A percentile compares a stretch with the other conserved stretches of the same genome.
phyloP scores from a whole-genome alignment of 2,329 filamentous ascomycete species.

The Ophiostoma novo-ulmi region DNA sequence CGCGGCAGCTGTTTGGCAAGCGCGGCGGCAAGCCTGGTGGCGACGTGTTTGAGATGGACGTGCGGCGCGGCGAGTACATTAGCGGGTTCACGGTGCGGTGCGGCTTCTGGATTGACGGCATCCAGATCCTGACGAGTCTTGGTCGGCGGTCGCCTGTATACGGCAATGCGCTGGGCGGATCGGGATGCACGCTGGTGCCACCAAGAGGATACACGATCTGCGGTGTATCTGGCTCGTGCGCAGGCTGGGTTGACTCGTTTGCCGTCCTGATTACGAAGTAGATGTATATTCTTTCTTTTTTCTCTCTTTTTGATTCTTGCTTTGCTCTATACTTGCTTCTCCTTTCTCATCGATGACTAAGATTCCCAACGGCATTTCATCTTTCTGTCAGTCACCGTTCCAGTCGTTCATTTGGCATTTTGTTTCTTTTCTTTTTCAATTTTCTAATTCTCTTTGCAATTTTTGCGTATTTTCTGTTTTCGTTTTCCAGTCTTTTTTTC shows the following conservation, averaged over 20 bases:
- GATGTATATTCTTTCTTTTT: neutral
- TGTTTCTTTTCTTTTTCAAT: neutral
- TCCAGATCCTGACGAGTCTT: constrained; percentile 83
- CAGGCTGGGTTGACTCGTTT: constrained; percentile 77
- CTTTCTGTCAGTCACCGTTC: neutral
- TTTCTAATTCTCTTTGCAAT: neutral
- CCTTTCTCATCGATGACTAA: neutral
- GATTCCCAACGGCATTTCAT: neutral
- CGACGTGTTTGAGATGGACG: constrained; percentile 75
- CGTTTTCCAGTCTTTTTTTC: constrained; percentile 1
- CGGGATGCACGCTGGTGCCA: constrained; percentile 81
- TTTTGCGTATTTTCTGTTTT: neutral
- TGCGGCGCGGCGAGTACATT: constrained; percentile 77
- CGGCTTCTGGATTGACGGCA: constrained; percentile 77
- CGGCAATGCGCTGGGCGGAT: constrained; percentile 74
- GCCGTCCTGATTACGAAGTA: constrained; percentile 57
- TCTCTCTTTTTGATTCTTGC: neutral
- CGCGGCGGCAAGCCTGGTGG: constrained; percentile 64
- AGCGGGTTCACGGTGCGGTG: constrained; percentile 79
- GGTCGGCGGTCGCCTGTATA: constrained; percentile 82
- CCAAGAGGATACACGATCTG: constrained; percentile 84
- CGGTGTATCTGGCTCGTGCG: constrained; percentile 78
- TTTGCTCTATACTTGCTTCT: too few species aligned
- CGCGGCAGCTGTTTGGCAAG: constrained; percentile 81
- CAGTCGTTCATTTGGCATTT: neutral